These are phyloP conservation scores for Sarocladium brachiariae DNA, from an alignment of 2,329 filamentous ascomycete species.

Conservation along the genomic window DNA sequence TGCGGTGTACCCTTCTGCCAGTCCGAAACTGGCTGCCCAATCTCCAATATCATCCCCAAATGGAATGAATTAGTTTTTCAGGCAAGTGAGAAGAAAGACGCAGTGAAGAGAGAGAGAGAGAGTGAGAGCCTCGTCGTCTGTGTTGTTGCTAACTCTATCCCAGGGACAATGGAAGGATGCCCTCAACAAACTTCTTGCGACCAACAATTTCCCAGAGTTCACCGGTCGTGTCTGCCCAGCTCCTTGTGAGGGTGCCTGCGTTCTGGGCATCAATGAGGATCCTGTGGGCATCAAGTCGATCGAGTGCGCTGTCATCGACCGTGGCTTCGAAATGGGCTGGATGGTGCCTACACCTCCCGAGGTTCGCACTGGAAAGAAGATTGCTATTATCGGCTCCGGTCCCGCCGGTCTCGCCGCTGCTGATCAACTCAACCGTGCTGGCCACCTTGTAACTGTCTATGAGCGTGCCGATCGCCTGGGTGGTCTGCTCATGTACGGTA, in stretches of 20 bases:
- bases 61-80: constrained; percentile 86
- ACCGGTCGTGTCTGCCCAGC: constrained; percentile 95
- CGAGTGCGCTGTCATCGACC: constrained; percentile 95
- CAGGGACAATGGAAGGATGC: constrained; percentile 82
- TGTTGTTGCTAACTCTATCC: too few relatives aligned
- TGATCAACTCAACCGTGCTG: constrained; percentile 90
- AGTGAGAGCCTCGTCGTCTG: too few relatives aligned
- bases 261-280: constrained; percentile 93
- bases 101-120: too few relatives aligned
- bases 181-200: constrained; percentile 85
- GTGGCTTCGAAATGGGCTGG: constrained; percentile 97
- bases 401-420: constrained; percentile 84
- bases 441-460: constrained; percentile 82
- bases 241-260: constrained; percentile 92
- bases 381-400: constrained; percentile 87
- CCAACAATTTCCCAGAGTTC: constrained; percentile 98
- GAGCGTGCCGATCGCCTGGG: constrained; percentile 87
- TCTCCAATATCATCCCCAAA: constrained; percentile 96
- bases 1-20: constrained; percentile 98
- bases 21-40: constrained; percentile 90
- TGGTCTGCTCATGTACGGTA: constrained; percentile 95
- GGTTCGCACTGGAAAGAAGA: constrained; percentile 76
- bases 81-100: too few relatives aligned
- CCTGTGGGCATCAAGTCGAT: constrained; percentile 98
- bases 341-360: constrained; percentile 79